phyloP scores from a whole-genome alignment of 2,329 filamentous ascomycete genomes.

The Teratosphaeria viscida region DNA sequence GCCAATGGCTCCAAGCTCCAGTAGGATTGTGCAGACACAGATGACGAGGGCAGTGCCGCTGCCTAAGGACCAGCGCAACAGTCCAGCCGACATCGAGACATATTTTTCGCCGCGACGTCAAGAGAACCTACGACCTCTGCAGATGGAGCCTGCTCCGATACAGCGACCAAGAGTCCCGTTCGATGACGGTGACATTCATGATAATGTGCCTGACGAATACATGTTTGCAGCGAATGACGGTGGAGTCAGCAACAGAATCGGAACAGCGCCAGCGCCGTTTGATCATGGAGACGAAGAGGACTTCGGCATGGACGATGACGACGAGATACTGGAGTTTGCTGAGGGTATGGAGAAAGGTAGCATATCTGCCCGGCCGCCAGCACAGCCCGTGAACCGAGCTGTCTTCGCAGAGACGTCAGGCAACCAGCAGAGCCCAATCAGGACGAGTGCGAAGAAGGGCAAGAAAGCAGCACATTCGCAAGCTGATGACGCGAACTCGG shows the following conservation, averaged over 20 bases:
- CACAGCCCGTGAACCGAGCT: conserved; percentile 3
- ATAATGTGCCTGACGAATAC: conserved; percentile 17
- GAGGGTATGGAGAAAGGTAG: conserved; percentile 32
- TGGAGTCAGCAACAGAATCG: conserved; percentile 28
- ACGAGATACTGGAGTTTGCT: conserved; percentile 33
- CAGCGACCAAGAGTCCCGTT: conserved; percentile 4
- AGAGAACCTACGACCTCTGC: not conserved
- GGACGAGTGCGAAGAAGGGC: conserved; percentile 20
- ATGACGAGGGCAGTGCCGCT: conserved; percentile 11
- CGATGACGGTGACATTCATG: conserved; percentile 11
- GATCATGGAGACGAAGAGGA: conserved; percentile 22
- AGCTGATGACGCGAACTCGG: conserved; percentile 14
- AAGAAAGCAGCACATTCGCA: conserved; percentile 13
- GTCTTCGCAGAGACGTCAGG: conserved; percentile 25
- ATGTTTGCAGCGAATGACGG: conserved; percentile 14
- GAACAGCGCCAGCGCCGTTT: conserved; percentile 23
- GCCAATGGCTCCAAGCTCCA: conserved; percentile 14
- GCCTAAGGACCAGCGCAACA: conserved; percentile 4
- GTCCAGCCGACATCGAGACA: conserved; percentile 6
- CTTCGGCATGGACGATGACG: conserved; percentile 26
- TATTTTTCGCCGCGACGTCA: conserved; percentile 9
- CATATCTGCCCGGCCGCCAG: not conserved
- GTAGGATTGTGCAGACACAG: conserved; percentile 25
- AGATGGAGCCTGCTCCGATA: not conserved
- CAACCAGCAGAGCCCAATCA: conserved; percentile 10